Evolutionary conservation across 2,329 filamentous ascomycete species (phyloP), one percentile per base, ranked within the genome.

Genomic region (Diaporthe capsici): DNA sequence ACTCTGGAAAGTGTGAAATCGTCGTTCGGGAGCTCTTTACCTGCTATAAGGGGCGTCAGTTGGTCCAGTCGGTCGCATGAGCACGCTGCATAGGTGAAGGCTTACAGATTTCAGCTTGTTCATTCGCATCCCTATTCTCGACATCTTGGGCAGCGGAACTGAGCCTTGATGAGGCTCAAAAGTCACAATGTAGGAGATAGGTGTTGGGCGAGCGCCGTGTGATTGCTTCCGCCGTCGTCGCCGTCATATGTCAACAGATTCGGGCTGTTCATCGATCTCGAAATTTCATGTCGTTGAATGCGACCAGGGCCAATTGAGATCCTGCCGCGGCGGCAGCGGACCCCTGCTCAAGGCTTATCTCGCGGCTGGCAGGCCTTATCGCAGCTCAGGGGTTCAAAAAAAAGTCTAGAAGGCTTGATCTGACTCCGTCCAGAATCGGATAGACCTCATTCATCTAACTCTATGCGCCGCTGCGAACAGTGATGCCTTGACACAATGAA

Each of bases 71-170:
- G 42, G 58, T 7, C 72, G 28, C 73, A 57, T 74, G 25, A 28
- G 39, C 7, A 17, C 20, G 51, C 7, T 39, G 72, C 72, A 42
- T 28, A 28, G 53, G 39, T 71, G 74, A 72, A 76, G 76, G 88
- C 92, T 84, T 88, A 95, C 94, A 84, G 90, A 88, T 84, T 91
- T 92, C 83, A 97, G 87, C 85, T 91, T 92, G 83, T 93, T 92
- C 90, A 95, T 92, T 81, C 95, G 93, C 85, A 92, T 91, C 81
- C 90, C 83, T 85, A 94, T 78, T 78, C 79, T 81, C 28, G 83
- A 82, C 83, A 85, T 85, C 58, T 78, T 84, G 80, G 73, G 65
- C 71, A 72, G 12, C 73, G 71, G 75, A 49, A 22, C 44, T 60
- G 74, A 75, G 74, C 67, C 42, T 55, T 20, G 17, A 2, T 31